Evolutionary conservation across 2,329 filamentous ascomycete genomes (phyloP), one percentile per base, ranked within the genome.

Genomic region (Fusarium foetens): DNA sequence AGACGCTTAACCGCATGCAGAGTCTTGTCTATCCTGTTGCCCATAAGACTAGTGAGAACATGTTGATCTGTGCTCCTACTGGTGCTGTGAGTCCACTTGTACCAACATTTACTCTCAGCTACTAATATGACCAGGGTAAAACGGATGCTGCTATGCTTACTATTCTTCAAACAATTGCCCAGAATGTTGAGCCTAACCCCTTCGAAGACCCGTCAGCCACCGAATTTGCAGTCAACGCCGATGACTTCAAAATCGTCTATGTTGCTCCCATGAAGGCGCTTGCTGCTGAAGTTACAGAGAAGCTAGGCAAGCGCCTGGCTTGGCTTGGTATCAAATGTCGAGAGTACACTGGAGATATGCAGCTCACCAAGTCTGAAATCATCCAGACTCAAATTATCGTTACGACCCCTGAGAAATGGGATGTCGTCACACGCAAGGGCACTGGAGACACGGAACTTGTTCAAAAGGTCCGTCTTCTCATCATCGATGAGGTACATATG

Each of bases 401-500:
- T 54, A 99, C 97, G 0, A 99, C 96, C 1, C 96, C 96, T 39
- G 96, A 99, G 83, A 99, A 99, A 83, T 99, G 97, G 97, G 96
- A 99, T 80, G 96, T 99, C 2, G 94, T 99, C 9, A 99, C 96
- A 6, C 89, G 96, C 68, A 99, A 98, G 82, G 97, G 95, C 63
- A 98, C 95, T 2, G 96, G 97, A 21, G 96, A 99, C 79, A 98
- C 96, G 0, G 96, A 98, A 79, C 88, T 99, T 6, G 97, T 99
- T 19, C 96, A 99, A 77, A 99, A 99, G 80, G 96, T 99, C 29
- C 91, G 95, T 16, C 86, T 99, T 4, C 88, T 99, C 67, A 98
- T 99, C 77, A 98, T 99, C 70, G 96, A 99, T 81, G 96, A 99
- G 83, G 96, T 99, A 2, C 96, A 99, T 79, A 99, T 99, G 97